Evolutionary conservation across 1,284 basidiomycete species (phyloP), one percentile per base, ranked within the genome.

Genomic region (Phenoliferia sp.): DNA sequence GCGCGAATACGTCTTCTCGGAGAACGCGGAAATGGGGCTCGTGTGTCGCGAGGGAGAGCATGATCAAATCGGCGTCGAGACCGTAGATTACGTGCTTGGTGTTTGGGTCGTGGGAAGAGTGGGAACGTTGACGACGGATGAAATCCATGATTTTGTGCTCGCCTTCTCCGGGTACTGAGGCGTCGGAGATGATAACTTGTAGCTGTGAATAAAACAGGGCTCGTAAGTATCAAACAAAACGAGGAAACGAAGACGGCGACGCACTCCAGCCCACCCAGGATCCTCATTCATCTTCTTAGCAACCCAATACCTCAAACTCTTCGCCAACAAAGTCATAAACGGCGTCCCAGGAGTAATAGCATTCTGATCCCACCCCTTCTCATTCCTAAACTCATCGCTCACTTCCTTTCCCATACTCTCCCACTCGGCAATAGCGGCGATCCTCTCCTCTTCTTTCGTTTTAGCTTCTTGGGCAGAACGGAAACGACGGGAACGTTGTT

Each of bases 101-200:
- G 78, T 99, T 99, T 34, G 96, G 89, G 79, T 99, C 90, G 81
- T 98, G 90, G 16, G 88, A 88, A 36, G 87, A 85, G 77, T 96
- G 90, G 59, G 85, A 84, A 60, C 96, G 85, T 77, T 97, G 94
- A 59, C 94, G 85, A 67, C 96, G 85, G 73, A 99, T 96, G 79
- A 87, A 97, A 78, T 99, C 96, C 92, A 99, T 98, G 74, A 99
- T 98, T 83, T 99, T 99, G 82, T 99, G 96, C 80, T 99, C 96
- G 77, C 96, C 96, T 81, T 99, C 96, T 72, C 95, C 95, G 1
- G 95, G 95, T 15, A 99, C 96, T 65, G 90, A 89, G 2, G 95
- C 92, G 75, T 99, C 96, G 2, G 96, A 99, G 69, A 99, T 92
- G 73, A 99, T 88, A 70, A 99, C 90, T 83, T 98, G 88, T 52